phyloP scores from a whole-genome alignment of 2,329 filamentous ascomycete genomes.

The Colletotrichum sp. region DNA sequence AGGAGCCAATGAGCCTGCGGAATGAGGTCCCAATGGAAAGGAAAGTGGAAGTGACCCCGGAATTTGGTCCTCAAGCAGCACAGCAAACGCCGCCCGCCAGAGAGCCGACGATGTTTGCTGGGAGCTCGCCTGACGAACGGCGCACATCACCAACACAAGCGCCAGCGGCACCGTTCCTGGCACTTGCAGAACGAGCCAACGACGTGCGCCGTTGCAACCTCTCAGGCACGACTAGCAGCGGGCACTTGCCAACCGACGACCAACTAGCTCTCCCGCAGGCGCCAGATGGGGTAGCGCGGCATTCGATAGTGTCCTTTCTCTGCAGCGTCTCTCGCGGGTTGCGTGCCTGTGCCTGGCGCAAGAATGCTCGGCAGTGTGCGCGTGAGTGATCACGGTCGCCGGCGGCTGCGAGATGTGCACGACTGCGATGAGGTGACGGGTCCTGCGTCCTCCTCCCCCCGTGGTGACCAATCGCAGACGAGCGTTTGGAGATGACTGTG shows the following conservation, averaged over 20 bases:
- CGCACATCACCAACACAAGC: not conserved
- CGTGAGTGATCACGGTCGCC: not conserved
- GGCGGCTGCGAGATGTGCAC: slow-evolving; percentile 4
- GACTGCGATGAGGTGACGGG: not conserved
- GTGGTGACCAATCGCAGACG: not conserved
- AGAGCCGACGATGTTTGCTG: not conserved
- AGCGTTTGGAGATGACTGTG: slow-evolving; percentile 2
- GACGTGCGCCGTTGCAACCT: not conserved
- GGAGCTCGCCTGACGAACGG: not conserved
- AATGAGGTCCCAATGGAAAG: not conserved
- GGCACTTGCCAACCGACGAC: not conserved
- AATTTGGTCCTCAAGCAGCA: not conserved
- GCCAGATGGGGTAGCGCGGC: not conserved
- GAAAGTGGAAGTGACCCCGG: not conserved
- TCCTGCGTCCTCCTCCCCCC: not conserved
- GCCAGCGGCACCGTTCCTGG: not conserved
- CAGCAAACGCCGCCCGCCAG: slow-evolving; percentile 5
- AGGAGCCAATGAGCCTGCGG: not conserved
- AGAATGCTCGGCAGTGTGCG: not conserved
- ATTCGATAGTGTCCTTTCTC: not conserved
- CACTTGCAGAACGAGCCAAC: slow-evolving; percentile 1
- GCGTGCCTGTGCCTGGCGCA: not conserved
- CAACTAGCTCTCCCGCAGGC: not conserved
- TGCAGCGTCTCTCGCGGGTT: not conserved
- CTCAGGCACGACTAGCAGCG: not conserved